A percentile compares a stretch with the other conserved stretches of the same genome.
Evolutionary conservation across 306 rosid species (phyloP).

Genomic region (Acacia acuminata): DNA sequence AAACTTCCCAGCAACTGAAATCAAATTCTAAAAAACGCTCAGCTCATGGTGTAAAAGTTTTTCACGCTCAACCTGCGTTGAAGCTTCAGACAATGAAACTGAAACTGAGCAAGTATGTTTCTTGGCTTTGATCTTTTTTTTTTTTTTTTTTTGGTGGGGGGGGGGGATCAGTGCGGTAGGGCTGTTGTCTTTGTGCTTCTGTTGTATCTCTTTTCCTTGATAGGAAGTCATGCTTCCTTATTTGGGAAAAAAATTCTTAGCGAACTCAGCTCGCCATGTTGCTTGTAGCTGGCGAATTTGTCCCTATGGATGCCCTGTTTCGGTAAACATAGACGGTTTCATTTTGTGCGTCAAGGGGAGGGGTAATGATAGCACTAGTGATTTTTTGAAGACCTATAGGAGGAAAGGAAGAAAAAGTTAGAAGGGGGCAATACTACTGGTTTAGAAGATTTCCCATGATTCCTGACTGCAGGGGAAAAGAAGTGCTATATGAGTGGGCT

Average conservation of each 20-base stretch:
- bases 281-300: slow-evolving; percentile 10
- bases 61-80: slow-evolving; percentile 92
- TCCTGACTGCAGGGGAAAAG: background rate
- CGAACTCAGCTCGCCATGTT: background rate
- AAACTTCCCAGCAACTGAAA: slow-evolving; percentile 90
- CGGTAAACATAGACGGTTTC: background rate
- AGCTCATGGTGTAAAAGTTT: slow-evolving; percentile 85
- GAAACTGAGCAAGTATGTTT: slow-evolving; percentile 91
- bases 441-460: background rate
- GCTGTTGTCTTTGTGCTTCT: background rate
- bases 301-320: slow-evolving; percentile 10
- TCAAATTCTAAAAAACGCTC: slow-evolving; percentile 89
- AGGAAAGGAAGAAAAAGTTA: background rate
- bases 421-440: background rate
- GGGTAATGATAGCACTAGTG: background rate
- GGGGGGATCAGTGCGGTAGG: background rate
- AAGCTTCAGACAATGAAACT: slow-evolving; percentile 90
- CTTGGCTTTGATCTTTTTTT: background rate
- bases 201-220: background rate
- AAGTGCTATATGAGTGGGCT: background rate
- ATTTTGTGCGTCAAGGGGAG: background rate
- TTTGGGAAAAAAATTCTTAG: background rate
- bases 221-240: background rate
- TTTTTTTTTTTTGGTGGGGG: background rate
- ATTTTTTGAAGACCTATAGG: background rate